A percentile compares a stretch with the other conserved stretches of the same genome.
Evolutionary conservation across 306 rosid species (phyloP).

Genomic region (Quercus robur): DNA sequence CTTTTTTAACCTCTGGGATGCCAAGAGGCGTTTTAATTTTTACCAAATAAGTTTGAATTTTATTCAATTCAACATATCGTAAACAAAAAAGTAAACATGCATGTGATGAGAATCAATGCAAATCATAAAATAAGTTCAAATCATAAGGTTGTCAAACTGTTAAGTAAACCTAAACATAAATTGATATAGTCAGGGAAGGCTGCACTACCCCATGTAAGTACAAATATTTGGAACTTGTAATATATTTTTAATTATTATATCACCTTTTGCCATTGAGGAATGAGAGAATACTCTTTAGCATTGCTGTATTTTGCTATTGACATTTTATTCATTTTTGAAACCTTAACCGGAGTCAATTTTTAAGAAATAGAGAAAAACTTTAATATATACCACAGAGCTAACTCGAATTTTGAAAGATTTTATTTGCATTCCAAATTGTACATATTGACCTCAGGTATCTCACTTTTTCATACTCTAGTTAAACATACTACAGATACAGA

Average conservation of each 20-base stretch:
- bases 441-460: too few relatives aligned
- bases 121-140: too few relatives aligned
- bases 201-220: not conserved
- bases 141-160: too few relatives aligned
- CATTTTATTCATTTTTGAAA: not conserved
- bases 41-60: not conserved
- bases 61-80: not conserved
- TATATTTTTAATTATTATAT: not conserved
- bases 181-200: too few relatives aligned
- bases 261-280: not conserved
- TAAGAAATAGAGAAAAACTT: not conserved
- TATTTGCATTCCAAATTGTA: too few relatives aligned
- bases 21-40: not conserved
- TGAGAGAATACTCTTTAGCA: not conserved
- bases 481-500: too few relatives aligned
- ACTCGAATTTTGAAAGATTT: too few relatives aligned
- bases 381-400: not conserved
- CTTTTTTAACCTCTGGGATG: conserved; percentile 14
- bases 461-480: too few relatives aligned
- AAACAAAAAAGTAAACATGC: not conserved
- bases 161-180: too few relatives aligned
- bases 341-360: not conserved
- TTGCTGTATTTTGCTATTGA: not conserved
- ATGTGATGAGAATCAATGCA: too few relatives aligned
- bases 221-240: not conserved